A percentile compares a stretch with the other conserved stretches of the same genome.
phyloP scores from a whole-genome alignment of 768 basidiomycete species.

The Tricholoma sp. region DNA sequence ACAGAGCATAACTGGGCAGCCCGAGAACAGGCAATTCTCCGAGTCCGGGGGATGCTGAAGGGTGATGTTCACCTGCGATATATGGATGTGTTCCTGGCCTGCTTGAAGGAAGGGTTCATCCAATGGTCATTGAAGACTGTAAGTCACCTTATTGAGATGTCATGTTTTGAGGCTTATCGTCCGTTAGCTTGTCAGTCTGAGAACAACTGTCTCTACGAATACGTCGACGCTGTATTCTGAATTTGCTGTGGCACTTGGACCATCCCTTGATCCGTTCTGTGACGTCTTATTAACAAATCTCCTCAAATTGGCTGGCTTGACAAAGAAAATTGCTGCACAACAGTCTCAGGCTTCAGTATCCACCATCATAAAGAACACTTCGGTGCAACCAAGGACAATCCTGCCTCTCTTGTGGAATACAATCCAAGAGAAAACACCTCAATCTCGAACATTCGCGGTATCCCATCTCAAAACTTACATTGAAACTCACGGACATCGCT shows the following conservation, averaged over 20 bases:
- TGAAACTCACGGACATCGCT: slow-evolving; percentile 61
- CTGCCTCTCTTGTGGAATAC: slow-evolving; percentile 64
- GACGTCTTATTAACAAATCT: slow-evolving; percentile 74
- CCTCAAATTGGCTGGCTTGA: slow-evolving; percentile 81
- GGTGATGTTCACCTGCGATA: slow-evolving; percentile 77
- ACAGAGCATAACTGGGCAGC: slow-evolving; percentile 93
- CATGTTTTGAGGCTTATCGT: slow-evolving; percentile 3
- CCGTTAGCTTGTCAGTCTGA: slow-evolving; percentile 72
- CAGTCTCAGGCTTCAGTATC: slow-evolving; percentile 74
- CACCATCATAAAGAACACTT: slow-evolving; percentile 62
- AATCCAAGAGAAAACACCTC: slow-evolving; percentile 76
- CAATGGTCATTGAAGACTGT: slow-evolving; percentile 85
- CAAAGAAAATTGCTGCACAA: slow-evolving; percentile 88
- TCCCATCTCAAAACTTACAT: slow-evolving; percentile 73
- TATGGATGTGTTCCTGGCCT: slow-evolving; percentile 65
- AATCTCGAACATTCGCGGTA: slow-evolving; percentile 62
- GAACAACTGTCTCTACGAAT: slow-evolving; percentile 83
- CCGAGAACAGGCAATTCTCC: slow-evolving; percentile 71
- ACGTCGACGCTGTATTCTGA: slow-evolving; percentile 77
- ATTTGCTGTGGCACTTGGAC: slow-evolving; percentile 59
- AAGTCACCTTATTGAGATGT: slow-evolving; percentile 21
- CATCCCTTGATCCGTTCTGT: slow-evolving; percentile 71
- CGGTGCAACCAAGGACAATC: slow-evolving; percentile 63
- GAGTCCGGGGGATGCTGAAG: slow-evolving; percentile 85
- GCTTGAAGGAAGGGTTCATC: slow-evolving; percentile 73